Base-by-base conservation (phyloP, 2,329 filamentous ascomycete genomes). In the Fulvia fulva region DNA sequence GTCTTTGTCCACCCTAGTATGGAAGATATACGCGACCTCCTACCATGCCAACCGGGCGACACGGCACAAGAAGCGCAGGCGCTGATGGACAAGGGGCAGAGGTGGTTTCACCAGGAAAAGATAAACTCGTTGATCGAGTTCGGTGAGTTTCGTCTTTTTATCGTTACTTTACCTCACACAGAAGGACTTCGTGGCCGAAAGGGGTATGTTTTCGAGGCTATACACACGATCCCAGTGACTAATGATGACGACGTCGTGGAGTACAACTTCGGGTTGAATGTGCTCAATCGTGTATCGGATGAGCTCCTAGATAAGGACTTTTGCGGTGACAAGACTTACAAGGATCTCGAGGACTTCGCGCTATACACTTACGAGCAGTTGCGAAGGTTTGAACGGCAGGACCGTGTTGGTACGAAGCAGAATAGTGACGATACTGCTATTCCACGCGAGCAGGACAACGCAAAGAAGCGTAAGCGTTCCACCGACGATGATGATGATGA, bases 101-200 rank as follows among this genome's bases (percentile, higher is more conserved):
- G 37, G 3, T 57, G 55, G 55, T 57, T 57, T 22, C 55, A 57
- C 25, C 49, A 57, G 30, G 22, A 49, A 28, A 53, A 47, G 14
- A 47, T 57, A 1, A 28, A 32, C 14, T 47, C 37, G 1, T 30
- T 57, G 16, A 37, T 53, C 49, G 21, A 26, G 14, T 53, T 46
- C 19, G 55, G 55, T n/a, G 55, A 53, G 50, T 53, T 53, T 16
- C 34, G 49, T 11, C 14, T 57, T 8, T 45, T 57, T 22, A 49
- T 53, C 47, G 50, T 23, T 8, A 57, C 50, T 1, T 12, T 57
- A 9, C 55, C 55, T n/a, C 22, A 49, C 22, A 32, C n/a, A 3
- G n/a, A 52, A 21, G 49, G 55, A 26, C 41, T 53, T 28, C 49
- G 50, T 26, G 45, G 55, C 4, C 43, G 49, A 4, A 53, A 47